These are phyloP conservation scores for Tulasnella sp. DNA, from an alignment of 768 basidiomycete genomes.

Conservation along the genomic window DNA sequence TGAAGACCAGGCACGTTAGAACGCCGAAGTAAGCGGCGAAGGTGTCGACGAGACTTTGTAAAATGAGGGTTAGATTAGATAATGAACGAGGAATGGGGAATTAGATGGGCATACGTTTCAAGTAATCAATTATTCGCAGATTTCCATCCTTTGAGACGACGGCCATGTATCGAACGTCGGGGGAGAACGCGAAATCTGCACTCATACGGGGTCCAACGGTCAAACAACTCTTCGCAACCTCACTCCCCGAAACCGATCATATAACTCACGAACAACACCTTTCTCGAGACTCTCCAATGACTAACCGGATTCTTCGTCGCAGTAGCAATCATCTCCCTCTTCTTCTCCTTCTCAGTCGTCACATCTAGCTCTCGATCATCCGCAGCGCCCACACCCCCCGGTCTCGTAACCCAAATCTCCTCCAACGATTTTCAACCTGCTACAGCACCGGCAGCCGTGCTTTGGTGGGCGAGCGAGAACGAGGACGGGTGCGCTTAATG, in stretches of 20 bases:
- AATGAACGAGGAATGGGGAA: too few relatives aligned
- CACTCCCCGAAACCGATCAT: not conserved
- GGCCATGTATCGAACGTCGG: constrained; percentile 84
- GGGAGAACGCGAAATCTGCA: constrained; percentile 84
- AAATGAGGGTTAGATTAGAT: too few relatives aligned
- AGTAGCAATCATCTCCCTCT: constrained; percentile 9
- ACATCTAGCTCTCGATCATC: constrained; percentile 20
- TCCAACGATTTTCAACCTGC: constrained; percentile 69
- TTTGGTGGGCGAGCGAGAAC: not conserved
- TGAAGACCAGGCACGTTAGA: constrained; percentile 88
- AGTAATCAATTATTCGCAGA: too few relatives aligned
- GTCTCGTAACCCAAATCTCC: constrained; percentile 64
- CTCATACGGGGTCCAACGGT: constrained; percentile 1
- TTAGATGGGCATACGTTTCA: too few relatives aligned
- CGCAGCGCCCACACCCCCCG: constrained; percentile 33
- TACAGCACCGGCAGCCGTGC: not conserved
- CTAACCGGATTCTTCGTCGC: constrained; percentile 77
- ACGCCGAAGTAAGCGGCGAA: constrained; percentile 94
- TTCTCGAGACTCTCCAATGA: constrained; percentile 77
- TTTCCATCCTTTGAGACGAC: constrained; percentile 91
- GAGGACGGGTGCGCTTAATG: not conserved
- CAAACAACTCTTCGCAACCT: not conserved
- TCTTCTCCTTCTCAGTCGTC: constrained; percentile 55
- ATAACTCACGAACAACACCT: constrained; percentile 56
- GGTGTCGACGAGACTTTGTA: constrained; percentile 76